Base-by-base conservation (phyloP, 1,284 basidiomycete genomes). In the Microbotryum violaceum region DNA sequence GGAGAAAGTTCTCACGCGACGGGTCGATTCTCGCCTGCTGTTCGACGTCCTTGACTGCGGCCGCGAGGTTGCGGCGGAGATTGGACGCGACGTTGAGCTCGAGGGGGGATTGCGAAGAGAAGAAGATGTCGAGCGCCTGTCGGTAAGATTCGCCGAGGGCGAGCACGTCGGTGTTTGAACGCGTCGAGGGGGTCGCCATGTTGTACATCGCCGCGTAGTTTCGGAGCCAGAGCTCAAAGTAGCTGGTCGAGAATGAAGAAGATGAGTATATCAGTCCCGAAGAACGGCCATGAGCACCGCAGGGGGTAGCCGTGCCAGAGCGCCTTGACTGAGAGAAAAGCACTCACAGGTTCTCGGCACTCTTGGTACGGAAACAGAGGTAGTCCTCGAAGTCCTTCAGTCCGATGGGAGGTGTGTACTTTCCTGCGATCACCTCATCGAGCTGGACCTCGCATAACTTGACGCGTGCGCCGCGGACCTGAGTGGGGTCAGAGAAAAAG, bases 21-120 rank as follows among this genome's bases (percentile, higher is more conserved):
- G 58, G 63, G 1, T 27, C 14, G 4, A 58, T 55, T 5, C 37
- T 56, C 23, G 60, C 31, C 1, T 57, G 42, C 20, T 44, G 54
- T 9, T 18, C 48, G 47, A 54, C 58, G 7, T 31, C 23, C 3
- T 33, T 42, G 55, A 66, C 60, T 33, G 42, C 57, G 4, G 50
- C 37, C 46, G 64, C 65, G 48, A 66, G 49, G 4, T 61, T 55
- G 45, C 62, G 62, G 33, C 65, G 54, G 5, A 66, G 47, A 52
- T 66, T 62, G 37, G 65, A 61, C 10, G 65, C 62, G 18, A 66
- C 56, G 62, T 66, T 66, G 57, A 66, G 48, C 53, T 66, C 65
- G 45, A 66, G 62, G 9, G 65, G 65, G n/a, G 60, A 62, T 16
- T 55, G 33, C 10, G 37, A 16, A 5, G 65, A 56, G 45, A 66